These are phyloP conservation scores for Allomyces macrogynus DNA, from an alignment of 192 early-diverging fungal species.

Conservation along the genomic window DNA sequence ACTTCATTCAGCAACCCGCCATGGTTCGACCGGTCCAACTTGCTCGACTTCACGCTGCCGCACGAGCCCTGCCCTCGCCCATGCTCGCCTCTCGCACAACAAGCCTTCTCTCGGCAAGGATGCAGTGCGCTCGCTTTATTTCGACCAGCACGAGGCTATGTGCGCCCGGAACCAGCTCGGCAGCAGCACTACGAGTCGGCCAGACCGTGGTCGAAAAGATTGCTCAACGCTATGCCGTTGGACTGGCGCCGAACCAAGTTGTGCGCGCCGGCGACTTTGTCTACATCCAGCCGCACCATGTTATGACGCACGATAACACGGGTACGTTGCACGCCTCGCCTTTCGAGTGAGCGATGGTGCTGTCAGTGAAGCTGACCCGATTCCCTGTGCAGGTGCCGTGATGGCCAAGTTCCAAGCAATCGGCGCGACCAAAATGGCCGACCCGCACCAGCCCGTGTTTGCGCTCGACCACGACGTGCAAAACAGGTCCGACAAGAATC, in stretches of 20 bases:
- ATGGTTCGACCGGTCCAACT: too few relatives aligned
- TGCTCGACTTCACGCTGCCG: too few relatives aligned
- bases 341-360: slow-evolving; percentile 52
- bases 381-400: neutral
- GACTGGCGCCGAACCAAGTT: slow-evolving; percentile 34
- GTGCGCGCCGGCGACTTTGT: slow-evolving; percentile 89
- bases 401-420: slow-evolving; percentile 63
- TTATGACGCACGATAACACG: slow-evolving; percentile 96
- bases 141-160: too few relatives aligned
- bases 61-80: too few relatives aligned
- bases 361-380: neutral
- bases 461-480: slow-evolving; percentile 98
- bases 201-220: slow-evolving; percentile 95
- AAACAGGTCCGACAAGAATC: slow-evolving; percentile 84
- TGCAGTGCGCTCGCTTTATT: too few relatives aligned
- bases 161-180: too few relatives aligned
- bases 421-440: slow-evolving; percentile 60
- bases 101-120: too few relatives aligned
- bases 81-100: too few relatives aligned
- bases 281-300: slow-evolving; percentile 69
- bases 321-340: slow-evolving; percentile 37
- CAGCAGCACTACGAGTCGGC: neutral
- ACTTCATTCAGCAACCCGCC: too few relatives aligned
- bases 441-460: slow-evolving; percentile 71
- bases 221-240: slow-evolving; percentile 73